Percentiles rank a stretch among this genome's conserved stretches.
phyloP scores from a whole-genome alignment of 140 eudicot species.

The Oenanthe javanica region DNA sequence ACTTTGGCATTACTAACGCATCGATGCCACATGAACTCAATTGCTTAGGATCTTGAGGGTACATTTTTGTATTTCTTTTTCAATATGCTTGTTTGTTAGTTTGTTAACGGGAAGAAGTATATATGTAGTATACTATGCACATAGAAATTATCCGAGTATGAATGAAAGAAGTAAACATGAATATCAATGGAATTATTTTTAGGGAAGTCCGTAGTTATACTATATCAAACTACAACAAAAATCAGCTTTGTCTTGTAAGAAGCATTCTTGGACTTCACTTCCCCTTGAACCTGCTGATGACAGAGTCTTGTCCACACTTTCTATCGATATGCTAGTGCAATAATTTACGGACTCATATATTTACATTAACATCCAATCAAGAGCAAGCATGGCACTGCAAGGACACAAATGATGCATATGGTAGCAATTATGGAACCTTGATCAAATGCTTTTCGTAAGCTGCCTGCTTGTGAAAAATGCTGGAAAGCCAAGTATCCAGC shows the following conservation, averaged over 20 bases:
- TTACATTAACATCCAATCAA: constrained; percentile 33
- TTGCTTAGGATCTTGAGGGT: no score
- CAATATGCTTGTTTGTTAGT: no score
- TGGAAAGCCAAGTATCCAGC: constrained; percentile 88
- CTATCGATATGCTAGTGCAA: not conserved
- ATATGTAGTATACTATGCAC: no score
- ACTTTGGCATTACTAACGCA: no score
- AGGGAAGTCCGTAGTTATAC: no score
- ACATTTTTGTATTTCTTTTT: no score
- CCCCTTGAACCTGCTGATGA: not conserved
- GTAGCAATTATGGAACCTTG: constrained; percentile 86
- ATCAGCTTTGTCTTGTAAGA: not conserved
- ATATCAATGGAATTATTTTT: no score
- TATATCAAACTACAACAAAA: no score
- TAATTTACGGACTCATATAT: not conserved
- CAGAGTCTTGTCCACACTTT: not conserved
- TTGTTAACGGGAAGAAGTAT: no score
- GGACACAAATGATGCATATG: constrained; percentile 55
- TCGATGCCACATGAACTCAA: no score
- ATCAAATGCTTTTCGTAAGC: constrained; percentile 66
- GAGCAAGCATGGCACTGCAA: constrained; percentile 66
- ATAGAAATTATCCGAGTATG: no score
- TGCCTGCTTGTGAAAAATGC: constrained; percentile 71
- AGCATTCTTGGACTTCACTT: not conserved
- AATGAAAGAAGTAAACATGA: no score